Evolutionary conservation across 805 yeast species (phyloP), one percentile per base, ranked within the genome.

Genomic region (Nakazawaea sp.): DNA sequence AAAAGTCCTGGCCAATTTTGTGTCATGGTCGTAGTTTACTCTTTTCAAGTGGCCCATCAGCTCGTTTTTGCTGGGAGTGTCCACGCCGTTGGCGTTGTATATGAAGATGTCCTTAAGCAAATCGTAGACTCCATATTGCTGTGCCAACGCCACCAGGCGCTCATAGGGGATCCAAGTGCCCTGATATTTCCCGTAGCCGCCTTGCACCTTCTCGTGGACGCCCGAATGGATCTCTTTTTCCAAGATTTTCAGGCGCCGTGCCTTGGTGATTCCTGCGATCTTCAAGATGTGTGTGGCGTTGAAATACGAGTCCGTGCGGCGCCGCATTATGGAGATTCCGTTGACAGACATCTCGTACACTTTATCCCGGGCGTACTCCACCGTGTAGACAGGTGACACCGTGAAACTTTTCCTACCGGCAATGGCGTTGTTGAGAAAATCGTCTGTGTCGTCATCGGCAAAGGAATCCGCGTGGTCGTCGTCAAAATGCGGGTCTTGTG

Each of bases 141-240:
- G 71, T 38, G 82, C 78, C 57, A 81, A 64, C 27, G 71, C 67
- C 10, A 70, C 62, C 1, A 96, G 97, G 34, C 84, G 75, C 5
- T 70, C 76, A 44, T 85, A 59, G 0, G 97, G 97, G 7, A 89
- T 89, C 96, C 96, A 89, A 2, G 97, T 89, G 13, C 96, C 97
- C 58, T 90, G 97, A 58, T 88, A 90, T 53, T 89, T 81, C 37
- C 97, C 97, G 55, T 88, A 89, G 2, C 97, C 97, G 44, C 97
- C 97, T 58, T 89, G 97, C 17, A 89, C 87, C 56, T 90, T 90
- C 51, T 89, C 96, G 56, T 89, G 97, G 15, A 68, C 61, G 4
- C 95, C 95, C 29, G 72, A 73, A 53, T 90, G 96, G n/a, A 90
- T 95, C 45, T 89, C 96, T 50, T 82, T 78, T 55, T 89, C 97